Conservation (phyloP, 2,329 filamentous ascomycete genomes). For the Fusarium scirpi region DNA sequence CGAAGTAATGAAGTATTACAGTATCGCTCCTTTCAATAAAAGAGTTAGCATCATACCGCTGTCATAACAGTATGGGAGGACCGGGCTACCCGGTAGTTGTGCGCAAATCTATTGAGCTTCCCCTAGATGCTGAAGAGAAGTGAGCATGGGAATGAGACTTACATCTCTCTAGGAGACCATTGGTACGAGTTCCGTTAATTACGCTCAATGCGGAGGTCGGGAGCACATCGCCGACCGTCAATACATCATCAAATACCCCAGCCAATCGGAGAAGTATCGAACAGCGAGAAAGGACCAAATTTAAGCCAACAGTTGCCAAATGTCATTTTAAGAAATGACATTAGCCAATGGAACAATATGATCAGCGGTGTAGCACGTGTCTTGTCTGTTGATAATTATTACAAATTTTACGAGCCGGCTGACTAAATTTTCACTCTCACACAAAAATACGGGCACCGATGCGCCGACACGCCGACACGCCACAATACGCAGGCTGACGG, state of each 20-base stretch:
- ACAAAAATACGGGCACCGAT: not conserved
- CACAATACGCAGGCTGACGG: not conserved
- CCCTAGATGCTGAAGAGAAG: not conserved
- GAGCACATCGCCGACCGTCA: not conserved
- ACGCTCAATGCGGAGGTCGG: not conserved
- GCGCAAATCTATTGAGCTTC: not conserved
- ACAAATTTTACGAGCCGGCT: not conserved
- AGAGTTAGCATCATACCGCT: not conserved
- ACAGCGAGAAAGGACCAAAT: not conserved
- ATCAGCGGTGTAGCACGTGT: not conserved
- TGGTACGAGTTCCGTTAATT: not conserved
- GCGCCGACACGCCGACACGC: not conserved
- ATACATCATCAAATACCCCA: no score
- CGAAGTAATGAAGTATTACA: no score
- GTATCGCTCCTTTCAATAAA: not conserved
- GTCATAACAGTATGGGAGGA: not conserved
- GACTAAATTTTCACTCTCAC: not conserved
- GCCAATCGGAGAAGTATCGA: not conserved
- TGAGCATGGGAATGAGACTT: not conserved
- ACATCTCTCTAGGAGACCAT: not conserved
- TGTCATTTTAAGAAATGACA: accelerated
- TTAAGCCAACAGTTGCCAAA: not conserved
- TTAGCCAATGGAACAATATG: not conserved
- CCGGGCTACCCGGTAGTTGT: not conserved
- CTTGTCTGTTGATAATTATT: not conserved